phyloP scores from a whole-genome alignment of 2,329 filamentous ascomycete genomes.

The Sclerotinia borealis region DNA sequence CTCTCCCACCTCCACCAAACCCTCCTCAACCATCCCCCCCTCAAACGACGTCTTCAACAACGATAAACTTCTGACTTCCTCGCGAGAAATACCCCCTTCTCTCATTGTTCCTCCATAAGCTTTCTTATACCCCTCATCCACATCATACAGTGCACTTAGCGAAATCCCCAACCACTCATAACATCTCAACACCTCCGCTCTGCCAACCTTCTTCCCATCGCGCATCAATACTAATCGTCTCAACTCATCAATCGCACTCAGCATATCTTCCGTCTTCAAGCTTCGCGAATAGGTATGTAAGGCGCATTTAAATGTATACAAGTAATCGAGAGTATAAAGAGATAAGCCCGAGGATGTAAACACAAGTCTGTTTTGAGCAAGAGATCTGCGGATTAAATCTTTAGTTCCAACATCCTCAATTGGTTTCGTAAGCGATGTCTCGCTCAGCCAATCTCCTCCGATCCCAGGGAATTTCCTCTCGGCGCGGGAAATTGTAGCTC shows the following conservation, averaged over 20 bases:
- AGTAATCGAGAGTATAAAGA: slow-evolving; percentile 52
- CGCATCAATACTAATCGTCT: slow-evolving; percentile 52
- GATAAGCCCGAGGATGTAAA: slow-evolving; percentile 56
- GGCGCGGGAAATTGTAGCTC: slow-evolving; percentile 45
- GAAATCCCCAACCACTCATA: slow-evolving; percentile 54
- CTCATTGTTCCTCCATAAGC: slow-evolving; percentile 47
- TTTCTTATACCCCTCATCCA: slow-evolving; percentile 50
- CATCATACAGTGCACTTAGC: slow-evolving; percentile 44
- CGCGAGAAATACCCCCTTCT: slow-evolving; percentile 40
- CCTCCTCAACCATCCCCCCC: slow-evolving; percentile 5
- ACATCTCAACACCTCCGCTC: slow-evolving; percentile 45
- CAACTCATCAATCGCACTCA: slow-evolving; percentile 58
- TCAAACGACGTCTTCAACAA: slow-evolving; percentile 19
- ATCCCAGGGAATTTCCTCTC: slow-evolving; percentile 42
- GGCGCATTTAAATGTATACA: slow-evolving; percentile 59
- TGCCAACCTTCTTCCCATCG: slow-evolving; percentile 43
- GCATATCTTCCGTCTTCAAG: slow-evolving; percentile 36
- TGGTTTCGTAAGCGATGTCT: slow-evolving; percentile 37
- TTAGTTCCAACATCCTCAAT: slow-evolving; percentile 41
- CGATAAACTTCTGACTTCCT: slow-evolving; percentile 30
- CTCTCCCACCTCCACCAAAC: slow-evolving; percentile 20
- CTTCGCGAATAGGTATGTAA: slow-evolving; percentile 51
- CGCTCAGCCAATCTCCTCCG: slow-evolving; percentile 28
- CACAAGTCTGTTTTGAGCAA: slow-evolving; percentile 54
- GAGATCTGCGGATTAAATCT: slow-evolving; percentile 49